Percentiles rank a stretch among this genome's conserved stretches.
phyloP scores from a whole-genome alignment of 345 rosid species.

The Eucalyptus tenuipes region DNA sequence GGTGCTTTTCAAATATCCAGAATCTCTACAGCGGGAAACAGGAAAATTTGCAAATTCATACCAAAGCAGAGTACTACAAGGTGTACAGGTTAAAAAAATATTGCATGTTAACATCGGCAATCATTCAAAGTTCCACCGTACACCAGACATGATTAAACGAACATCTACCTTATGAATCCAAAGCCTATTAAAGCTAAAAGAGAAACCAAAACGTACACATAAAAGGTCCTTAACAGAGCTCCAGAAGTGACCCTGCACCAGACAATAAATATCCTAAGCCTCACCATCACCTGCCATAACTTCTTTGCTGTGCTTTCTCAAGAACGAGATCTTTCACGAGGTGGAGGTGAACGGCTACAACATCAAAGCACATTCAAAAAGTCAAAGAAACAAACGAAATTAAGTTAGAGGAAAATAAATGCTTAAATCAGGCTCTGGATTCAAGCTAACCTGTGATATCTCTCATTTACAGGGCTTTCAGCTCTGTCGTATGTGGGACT shows the following conservation, averaged over 20 bases:
- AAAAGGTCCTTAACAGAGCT: background rate
- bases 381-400: background rate
- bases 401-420: background rate
- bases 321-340: slow-evolving; percentile 20
- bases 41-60: background rate
- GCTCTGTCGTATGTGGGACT: slow-evolving; percentile 48
- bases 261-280: background rate
- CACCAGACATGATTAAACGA: background rate
- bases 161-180: background rate
- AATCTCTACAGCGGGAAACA: background rate
- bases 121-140: background rate
- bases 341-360: slow-evolving; percentile 36
- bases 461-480: slow-evolving; percentile 47
- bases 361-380: background rate
- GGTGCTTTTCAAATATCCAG: background rate
- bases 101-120: background rate
- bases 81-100: background rate
- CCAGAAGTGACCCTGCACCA: background rate
- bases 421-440: background rate
- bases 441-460: slow-evolving; percentile 29
- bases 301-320: background rate
- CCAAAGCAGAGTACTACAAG: background rate
- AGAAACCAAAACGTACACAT: background rate
- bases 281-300: background rate
- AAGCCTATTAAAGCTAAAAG: background rate